These are phyloP conservation scores for Beta lomatogona DNA, from an alignment of 179 eudicot genomes.

Conservation along the genomic window DNA sequence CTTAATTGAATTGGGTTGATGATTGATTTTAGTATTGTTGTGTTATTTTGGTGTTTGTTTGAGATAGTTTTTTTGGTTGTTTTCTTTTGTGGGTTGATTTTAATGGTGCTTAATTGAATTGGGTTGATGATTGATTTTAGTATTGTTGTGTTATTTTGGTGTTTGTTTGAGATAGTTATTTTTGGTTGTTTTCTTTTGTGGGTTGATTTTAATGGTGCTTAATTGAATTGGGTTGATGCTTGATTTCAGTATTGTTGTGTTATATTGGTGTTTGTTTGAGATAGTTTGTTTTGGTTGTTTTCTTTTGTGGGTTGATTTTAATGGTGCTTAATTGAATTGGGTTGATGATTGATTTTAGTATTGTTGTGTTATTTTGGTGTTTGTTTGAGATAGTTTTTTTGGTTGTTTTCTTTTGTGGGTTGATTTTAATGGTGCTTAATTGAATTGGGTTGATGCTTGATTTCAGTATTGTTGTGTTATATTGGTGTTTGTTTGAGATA, in stretches of 20 bases:
- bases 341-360: constrained; percentile 1
- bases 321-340: neutral
- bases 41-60: neutral
- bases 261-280: neutral
- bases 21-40: neutral
- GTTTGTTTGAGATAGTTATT: neutral
- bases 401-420: too few relatives aligned
- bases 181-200: neutral
- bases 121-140: constrained; percentile 4
- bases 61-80: neutral
- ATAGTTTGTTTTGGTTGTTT: neutral
- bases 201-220: neutral
- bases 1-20: neutral
- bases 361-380: constrained; percentile 27
- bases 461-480: neutral
- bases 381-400: too few relatives aligned
- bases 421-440: neutral
- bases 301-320: neutral
- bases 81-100: neutral
- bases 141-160: neutral
- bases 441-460: neutral
- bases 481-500: neutral
- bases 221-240: constrained; percentile 11
- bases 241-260: neutral
- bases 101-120: constrained; percentile 4